These are phyloP conservation scores for Solanum bulbocastanum DNA, from an alignment of 257 asterid genomes.

Conservation along the genomic window DNA sequence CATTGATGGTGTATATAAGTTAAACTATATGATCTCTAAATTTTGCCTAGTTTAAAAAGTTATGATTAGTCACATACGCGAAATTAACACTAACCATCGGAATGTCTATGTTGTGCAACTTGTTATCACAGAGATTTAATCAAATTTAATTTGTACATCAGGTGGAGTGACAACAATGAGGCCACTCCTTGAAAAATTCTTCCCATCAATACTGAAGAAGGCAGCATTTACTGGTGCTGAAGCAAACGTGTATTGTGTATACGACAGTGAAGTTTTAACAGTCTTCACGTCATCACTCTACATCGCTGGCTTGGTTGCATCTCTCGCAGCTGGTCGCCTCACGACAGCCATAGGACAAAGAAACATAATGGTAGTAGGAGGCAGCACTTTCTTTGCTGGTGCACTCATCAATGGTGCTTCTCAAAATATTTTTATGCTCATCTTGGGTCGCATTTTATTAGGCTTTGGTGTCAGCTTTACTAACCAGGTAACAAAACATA, in stretches of 20 bases:
- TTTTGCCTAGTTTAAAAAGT: not conserved
- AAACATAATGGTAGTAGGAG: constrained; percentile 12
- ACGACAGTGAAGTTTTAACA: constrained; percentile 8
- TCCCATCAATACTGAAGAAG: constrained; percentile 9
- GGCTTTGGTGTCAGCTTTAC: constrained; percentile 22
- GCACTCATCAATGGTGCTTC: not conserved
- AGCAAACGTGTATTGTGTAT: constrained; percentile 1
- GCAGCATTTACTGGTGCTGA: not conserved
- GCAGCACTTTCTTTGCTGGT: constrained; percentile 9
- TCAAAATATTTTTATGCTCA: constrained; percentile 9
- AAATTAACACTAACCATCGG: not conserved
- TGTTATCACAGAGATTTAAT: not conserved
- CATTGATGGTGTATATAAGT: not conserved
- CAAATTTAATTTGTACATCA: not conserved
- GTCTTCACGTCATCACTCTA: constrained; percentile 17
- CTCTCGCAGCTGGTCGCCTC: constrained; percentile 5
- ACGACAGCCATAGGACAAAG: constrained; percentile 2
- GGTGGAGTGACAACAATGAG: constrained; percentile 19
- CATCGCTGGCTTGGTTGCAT: constrained; percentile 4
- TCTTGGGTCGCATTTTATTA: constrained; percentile 5
- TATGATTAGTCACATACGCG: not conserved
- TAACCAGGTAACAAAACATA: constrained; percentile 3
- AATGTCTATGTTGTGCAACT: not conserved
- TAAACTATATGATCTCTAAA: not conserved
- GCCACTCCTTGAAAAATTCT: constrained; percentile 14